phyloP scores from a whole-genome alignment of 2,329 filamentous ascomycete species.

The Claviceps sp. region DNA sequence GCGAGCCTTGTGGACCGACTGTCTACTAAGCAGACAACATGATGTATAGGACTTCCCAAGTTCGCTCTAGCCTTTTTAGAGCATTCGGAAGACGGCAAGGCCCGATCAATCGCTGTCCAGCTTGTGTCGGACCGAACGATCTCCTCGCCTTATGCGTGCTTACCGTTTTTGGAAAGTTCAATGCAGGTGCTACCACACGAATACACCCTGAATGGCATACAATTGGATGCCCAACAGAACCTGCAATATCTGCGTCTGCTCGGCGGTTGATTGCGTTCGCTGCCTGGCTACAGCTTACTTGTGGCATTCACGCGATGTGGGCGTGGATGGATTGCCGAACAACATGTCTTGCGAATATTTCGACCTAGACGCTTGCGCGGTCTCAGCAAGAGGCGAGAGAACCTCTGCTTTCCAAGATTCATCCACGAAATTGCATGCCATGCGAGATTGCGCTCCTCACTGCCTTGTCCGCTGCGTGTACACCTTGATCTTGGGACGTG shows the following conservation, averaged over 20 bases:
- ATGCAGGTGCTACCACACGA: neutral
- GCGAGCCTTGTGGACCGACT: neutral
- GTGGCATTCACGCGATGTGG: neutral
- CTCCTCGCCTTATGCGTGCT: neutral
- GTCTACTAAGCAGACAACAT: neutral
- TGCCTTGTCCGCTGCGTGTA: neutral
- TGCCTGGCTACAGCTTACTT: neutral
- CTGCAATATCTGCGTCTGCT: neutral
- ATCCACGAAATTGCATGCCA: neutral
- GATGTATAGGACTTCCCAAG: neutral
- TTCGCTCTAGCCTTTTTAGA: neutral
- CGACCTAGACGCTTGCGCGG: neutral
- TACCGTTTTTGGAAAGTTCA: neutral
- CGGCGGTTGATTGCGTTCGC: neutral
- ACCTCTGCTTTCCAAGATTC: neutral
- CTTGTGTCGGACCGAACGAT: slow-evolving; percentile 2
- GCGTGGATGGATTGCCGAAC: neutral
- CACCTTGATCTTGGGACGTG: neutral
- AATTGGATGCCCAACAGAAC: neutral
- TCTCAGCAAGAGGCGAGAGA: neutral
- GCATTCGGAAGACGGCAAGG: neutral
- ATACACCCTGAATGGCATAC: neutral
- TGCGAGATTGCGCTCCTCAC: neutral
- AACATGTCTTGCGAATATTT: neutral
- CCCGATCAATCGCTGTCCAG: neutral